A percentile compares a stretch with the other conserved stretches of the same genome.
Conservation (phyloP, 1,284 basidiomycete species). For the Fomitopsis palustris region DNA sequence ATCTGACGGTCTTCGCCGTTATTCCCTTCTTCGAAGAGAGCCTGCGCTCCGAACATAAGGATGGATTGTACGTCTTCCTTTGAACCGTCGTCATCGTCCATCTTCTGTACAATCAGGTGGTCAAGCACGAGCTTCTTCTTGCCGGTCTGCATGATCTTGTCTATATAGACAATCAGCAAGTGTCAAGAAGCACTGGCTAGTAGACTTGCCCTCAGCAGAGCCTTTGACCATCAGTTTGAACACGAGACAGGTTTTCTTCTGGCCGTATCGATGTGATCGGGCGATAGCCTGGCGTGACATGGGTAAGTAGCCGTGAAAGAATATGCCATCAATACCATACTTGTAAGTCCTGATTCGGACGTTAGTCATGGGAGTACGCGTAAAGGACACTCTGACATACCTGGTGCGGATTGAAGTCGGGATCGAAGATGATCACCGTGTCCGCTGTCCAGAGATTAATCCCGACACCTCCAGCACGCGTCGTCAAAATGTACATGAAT, state of each 20-base stretch:
- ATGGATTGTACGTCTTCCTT: conserved; percentile 77
- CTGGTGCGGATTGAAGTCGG: conserved; percentile 94
- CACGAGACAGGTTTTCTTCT: conserved; percentile 80
- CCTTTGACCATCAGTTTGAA: conserved; percentile 92
- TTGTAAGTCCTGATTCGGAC: not conserved
- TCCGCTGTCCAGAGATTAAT: conserved; percentile 90
- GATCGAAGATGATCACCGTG: conserved; percentile 90
- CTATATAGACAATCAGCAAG: conserved; percentile 36
- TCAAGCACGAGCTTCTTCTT: conserved; percentile 91
- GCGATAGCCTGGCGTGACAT: conserved; percentile 70
- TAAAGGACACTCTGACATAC: conserved; percentile 33
- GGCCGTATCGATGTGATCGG: conserved; percentile 81
- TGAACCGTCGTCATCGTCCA: conserved; percentile 76
- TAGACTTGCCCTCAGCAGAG: conserved; percentile 73
- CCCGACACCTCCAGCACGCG: conserved; percentile 94
- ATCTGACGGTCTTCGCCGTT: conserved; percentile 56
- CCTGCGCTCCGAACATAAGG: conserved; percentile 79
- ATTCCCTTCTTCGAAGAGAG: conserved; percentile 66
- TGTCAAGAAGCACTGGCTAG: not conserved
- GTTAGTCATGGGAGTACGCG: not conserved
- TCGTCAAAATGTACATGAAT: conserved; percentile 91
- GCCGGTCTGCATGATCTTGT: conserved; percentile 82
- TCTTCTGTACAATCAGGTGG: conserved; percentile 91
- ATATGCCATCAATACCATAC: not conserved
- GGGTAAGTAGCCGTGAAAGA: conserved; percentile 1